phyloP scores from a whole-genome alignment of 192 early-diverging fungal species.

The Coemansia javaensis region DNA sequence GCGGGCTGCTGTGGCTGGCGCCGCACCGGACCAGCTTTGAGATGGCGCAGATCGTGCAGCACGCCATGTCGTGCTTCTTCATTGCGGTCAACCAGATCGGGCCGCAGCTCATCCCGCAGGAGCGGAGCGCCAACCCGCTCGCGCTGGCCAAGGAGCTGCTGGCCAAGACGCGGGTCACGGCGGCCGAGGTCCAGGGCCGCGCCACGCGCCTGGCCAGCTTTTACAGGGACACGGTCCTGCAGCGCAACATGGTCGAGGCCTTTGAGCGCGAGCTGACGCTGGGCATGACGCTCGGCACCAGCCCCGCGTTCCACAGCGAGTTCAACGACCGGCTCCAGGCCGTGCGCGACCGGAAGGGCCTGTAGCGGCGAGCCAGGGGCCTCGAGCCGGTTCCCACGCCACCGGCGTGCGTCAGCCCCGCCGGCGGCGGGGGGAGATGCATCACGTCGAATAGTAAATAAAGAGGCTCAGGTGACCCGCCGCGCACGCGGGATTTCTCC shows the following conservation, averaged over 20 bases:
- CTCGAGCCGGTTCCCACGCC: too few relatives aligned
- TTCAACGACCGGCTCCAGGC: slow-evolving; percentile 23
- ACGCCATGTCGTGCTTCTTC: slow-evolving; percentile 41
- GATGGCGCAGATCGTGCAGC: slow-evolving; percentile 39
- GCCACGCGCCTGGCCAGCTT: slow-evolving; percentile 18
- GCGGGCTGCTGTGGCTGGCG: slow-evolving; percentile 17
- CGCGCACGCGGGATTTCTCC: too few relatives aligned
- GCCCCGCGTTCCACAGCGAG: slow-evolving; percentile 21
- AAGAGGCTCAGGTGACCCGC: too few relatives aligned
- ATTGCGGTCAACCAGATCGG: slow-evolving; percentile 48
- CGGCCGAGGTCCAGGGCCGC: slow-evolving; percentile 17
- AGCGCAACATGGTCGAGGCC: slow-evolving; percentile 15
- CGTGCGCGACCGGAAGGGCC: slow-evolving; percentile 6
- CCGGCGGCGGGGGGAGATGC: too few relatives aligned
- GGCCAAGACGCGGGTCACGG: slow-evolving; percentile 8
- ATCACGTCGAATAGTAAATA: too few relatives aligned
- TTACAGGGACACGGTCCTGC: slow-evolving; percentile 19
- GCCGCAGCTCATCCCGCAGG: slow-evolving; percentile 40
- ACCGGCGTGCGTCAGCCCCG: too few relatives aligned
- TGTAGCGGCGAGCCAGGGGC: too few relatives aligned
- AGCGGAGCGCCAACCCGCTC: slow-evolving; percentile 26
- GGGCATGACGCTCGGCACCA: slow-evolving; percentile 35
- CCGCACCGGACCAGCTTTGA: slow-evolving; percentile 43
- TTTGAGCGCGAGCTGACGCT: slow-evolving; percentile 31
- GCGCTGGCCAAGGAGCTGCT: slow-evolving; percentile 30